Evolutionary conservation across 441 rosid species (phyloP).

Genomic region (Erysimum cheiri): DNA sequence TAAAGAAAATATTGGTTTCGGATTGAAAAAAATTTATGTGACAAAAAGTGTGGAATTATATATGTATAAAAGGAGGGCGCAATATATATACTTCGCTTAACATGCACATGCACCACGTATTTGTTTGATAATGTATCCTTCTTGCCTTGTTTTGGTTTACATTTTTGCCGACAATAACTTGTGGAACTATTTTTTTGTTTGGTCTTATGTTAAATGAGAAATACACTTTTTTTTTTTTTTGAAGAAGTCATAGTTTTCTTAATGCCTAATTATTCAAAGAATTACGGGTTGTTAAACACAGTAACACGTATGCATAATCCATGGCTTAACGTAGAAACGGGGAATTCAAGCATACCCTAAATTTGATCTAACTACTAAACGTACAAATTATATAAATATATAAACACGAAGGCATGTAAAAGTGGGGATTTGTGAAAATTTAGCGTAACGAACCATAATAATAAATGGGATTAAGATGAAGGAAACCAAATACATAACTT

Average conservation of each 20-base stretch:
- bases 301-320: constrained; percentile 11
- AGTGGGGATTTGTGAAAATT: constrained; percentile 46
- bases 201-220: neutral
- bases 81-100: neutral
- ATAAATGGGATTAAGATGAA: constrained; percentile 38
- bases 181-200: neutral
- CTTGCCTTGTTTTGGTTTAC: neutral
- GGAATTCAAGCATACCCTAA: constrained; percentile 8
- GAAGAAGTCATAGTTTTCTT: neutral
- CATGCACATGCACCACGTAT: constrained; percentile 36
- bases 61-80: too few relatives aligned
- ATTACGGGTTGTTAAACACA: constrained; percentile 10
- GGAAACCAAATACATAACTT: constrained; percentile 40
- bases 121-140: neutral
- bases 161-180: neutral
- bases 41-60: neutral
- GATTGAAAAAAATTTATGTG: neutral
- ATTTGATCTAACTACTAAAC: constrained; percentile 9
- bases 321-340: constrained; percentile 18
- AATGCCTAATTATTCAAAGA: neutral
- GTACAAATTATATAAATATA: neutral
- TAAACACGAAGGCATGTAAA: constrained; percentile 25
- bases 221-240: neutral
- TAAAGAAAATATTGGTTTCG: neutral
- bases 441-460: constrained; percentile 49